Base-by-base conservation (phyloP, 2,329 filamentous ascomycete species). In the Onygenales sp. region DNA sequence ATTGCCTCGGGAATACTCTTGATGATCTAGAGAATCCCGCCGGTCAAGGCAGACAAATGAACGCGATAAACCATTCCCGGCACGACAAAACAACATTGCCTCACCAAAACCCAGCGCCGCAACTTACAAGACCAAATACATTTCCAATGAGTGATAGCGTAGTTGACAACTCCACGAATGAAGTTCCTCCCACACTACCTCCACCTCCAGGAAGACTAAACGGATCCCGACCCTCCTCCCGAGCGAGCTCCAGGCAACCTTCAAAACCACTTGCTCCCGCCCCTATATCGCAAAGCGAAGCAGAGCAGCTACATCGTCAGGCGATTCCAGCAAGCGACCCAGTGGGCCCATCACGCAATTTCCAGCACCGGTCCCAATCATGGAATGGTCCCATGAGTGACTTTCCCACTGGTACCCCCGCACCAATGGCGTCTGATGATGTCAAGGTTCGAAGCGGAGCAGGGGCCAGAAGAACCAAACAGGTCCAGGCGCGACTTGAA, bases 391-490 rank as follows among this genome's bases (percentile, higher is more conserved):
- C 71, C 9, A 66, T 77, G 68, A 71, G 72, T 56, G 71, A 74
- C 62, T 60, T 72, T 58, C 56, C 69, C 61, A 61, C 72, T 60
- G 66, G 70, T 58, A 65, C 67, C 10, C 64, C 69, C 36, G 61
- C 63, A 45, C 59, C 65, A 7, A 60, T 63, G 27, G 55, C 60
- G 0, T 50, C 60, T 17, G 65, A 70, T 51, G 64, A 72, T 59
- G 61, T 64, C 41, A 70, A 68, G 57, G 56, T 65, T 54, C 69
- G 75, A 53, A 76, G 72, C 64, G 78, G 68, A 60, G 75, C 69
- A 67, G 80, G 70, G 71, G 80, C 68, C 75, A 84, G 77, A 80
- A 86, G 78, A 78, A 85, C 73, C 68, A 87, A 87, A 58, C 72
- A 78, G 53, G 81, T 84, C 48, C 75, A 79, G 58, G 74, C 78